phyloP scores from a whole-genome alignment of 139 green algal genomes.

The Coelastrella sp. region DNA sequence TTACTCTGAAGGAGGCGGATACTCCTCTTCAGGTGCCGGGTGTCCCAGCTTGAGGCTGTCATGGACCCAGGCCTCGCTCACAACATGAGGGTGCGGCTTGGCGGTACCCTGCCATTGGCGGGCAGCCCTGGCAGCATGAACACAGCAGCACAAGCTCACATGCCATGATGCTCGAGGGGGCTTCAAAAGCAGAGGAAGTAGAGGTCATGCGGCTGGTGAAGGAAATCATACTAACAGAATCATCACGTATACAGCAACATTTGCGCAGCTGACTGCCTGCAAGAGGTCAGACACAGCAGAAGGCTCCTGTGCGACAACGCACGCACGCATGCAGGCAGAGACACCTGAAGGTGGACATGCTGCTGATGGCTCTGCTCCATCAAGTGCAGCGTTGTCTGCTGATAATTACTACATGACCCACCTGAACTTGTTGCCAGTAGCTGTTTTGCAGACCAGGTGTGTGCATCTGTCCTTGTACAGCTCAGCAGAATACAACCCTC shows the following conservation, averaged over 20 bases:
- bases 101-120: neutral
- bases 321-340: too few relatives aligned
- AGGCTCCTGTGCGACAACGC: too few relatives aligned
- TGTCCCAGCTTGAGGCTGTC: slow-evolving; percentile 20
- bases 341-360: neutral
- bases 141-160: neutral
- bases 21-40: slow-evolving; percentile 20
- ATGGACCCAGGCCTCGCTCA: neutral
- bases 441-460: slow-evolving; percentile 33
- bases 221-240: too few relatives aligned
- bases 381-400: neutral
- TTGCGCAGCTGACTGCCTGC: too few relatives aligned
- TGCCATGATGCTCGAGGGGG: neutral
- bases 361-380: neutral
- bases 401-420: neutral
- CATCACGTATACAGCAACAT: too few relatives aligned
- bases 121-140: neutral
- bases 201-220: too few relatives aligned
- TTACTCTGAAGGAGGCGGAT: neutral
- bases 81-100: neutral
- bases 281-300: too few relatives aligned
- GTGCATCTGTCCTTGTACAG: slow-evolving; percentile 38
- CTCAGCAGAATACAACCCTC: slow-evolving; percentile 22
- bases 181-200: too few relatives aligned
- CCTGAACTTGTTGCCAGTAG: slow-evolving; percentile 27